A percentile compares a stretch with the other conserved stretches of the same genome.
Conservation (phyloP, 805 yeast genomes). For the Wickerhamiella sorbophila region DNA sequence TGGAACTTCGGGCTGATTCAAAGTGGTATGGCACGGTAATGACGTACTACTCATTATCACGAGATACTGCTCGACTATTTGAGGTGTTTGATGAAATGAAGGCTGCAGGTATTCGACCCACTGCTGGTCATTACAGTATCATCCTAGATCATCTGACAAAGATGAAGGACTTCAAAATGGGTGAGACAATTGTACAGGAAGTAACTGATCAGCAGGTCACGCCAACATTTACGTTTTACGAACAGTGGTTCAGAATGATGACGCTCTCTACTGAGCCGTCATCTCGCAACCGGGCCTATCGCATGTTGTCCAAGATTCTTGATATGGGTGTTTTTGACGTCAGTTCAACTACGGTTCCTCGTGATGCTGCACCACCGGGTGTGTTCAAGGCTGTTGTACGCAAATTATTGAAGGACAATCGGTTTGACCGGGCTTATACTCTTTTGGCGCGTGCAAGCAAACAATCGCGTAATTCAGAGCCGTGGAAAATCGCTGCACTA, state of each 20-base stretch:
- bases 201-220: slow-evolving; percentile 12
- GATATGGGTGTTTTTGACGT: slow-evolving; percentile 18
- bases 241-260: slow-evolving; percentile 16
- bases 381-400: slow-evolving; percentile 17
- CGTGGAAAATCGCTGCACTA: slow-evolving; percentile 8
- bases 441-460: slow-evolving; percentile 10
- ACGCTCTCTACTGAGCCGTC: slow-evolving; percentile 6
- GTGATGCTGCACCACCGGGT: slow-evolving; percentile 18
- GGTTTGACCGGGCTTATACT: slow-evolving; percentile 12
- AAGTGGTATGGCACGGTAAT: slow-evolving; percentile 22
- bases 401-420: slow-evolving; percentile 10
- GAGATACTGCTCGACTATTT: slow-evolving; percentile 27
- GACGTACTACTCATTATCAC: slow-evolving; percentile 23
- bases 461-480: neutral
- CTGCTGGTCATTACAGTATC: slow-evolving; percentile 18
- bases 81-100: slow-evolving; percentile 19
- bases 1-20: slow-evolving; percentile 7
- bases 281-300: slow-evolving; percentile 6
- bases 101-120: slow-evolving; percentile 5
- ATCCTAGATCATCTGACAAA: slow-evolving; percentile 14
- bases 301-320: slow-evolving; percentile 9
- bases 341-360: slow-evolving; percentile 16
- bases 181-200: slow-evolving; percentile 8
- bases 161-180: slow-evolving; percentile 8
- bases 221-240: slow-evolving; percentile 16